Base-by-base conservation (phyloP, 1,139 yeast genomes). In the Petasospora fabianii region DNA sequence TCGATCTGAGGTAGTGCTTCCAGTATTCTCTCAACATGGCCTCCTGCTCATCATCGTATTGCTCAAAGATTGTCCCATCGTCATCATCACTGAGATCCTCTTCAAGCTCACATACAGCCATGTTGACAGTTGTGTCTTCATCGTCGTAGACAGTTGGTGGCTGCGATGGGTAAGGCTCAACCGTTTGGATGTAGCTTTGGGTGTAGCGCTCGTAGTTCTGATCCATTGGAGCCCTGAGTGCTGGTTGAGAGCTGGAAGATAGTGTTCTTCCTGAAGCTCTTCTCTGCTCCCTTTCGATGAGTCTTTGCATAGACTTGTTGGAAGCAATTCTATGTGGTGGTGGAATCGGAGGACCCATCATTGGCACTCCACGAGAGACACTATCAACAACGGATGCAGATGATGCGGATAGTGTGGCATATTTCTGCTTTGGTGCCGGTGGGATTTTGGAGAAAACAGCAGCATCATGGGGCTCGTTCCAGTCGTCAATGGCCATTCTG, bases 271-370 rank as follows among this genome's bases (percentile, higher is more conserved):
- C n/a, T 3, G 36, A 13, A 3, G 24, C 2, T 3, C 5, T 12
- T 21, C 33, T 29, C 32, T 16, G 27, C 6, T 24, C 32, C 16
- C 38, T 38, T n/a, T 34, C 41, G 9, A 47, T 41, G 14, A 29
- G 14, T 32, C 35, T 41, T 32, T 38, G 41, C 32, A 51, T 43
- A 11, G 51, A 38, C 7, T 37, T 38, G 15, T 39, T 43, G 0
- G 55, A 49, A 14, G 46, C 40, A 20, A 53, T 38, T 6, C 57
- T 36, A 34, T 52, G 55, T 22, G 47, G 50, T 30, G 56, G 57
- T 15, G 42, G 43, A 2, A 37, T 43, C 11, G 53, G 53, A 16
- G 57, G 53, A 1, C 24, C 16, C 8, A 21, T 15, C 10, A 39
- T 32, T n/a, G 28, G 24, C 17, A 15, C 12, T 16, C 34, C 6